A percentile compares a stretch with the other conserved stretches of the same genome.
phyloP scores from a whole-genome alignment of 2,329 filamentous ascomycete species.

The Cladophialophora carrionii region DNA sequence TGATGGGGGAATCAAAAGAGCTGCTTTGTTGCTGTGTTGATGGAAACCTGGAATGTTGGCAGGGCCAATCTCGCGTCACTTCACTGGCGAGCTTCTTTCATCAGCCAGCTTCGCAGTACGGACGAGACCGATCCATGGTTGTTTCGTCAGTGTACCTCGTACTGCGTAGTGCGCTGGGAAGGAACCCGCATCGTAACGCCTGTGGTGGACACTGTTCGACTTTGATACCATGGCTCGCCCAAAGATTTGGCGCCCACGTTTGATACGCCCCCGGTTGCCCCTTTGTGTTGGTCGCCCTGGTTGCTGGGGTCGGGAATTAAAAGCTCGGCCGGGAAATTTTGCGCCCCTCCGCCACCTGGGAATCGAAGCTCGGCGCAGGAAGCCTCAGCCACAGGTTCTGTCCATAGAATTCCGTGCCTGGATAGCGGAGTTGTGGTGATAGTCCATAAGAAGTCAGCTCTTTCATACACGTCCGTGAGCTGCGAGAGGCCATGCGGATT shows the following conservation, averaged over 20 bases:
- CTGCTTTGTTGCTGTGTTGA: slow-evolving; percentile 23
- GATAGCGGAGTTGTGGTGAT: not conserved
- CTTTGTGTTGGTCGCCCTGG: slow-evolving; percentile 7
- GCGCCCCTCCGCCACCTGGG: not conserved
- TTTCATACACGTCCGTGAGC: not conserved
- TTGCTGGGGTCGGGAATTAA: slow-evolving; percentile 17
- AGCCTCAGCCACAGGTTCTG: not conserved
- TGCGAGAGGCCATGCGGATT: not conserved
- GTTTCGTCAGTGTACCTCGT: not conserved
- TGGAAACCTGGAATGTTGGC: slow-evolving; percentile 33
- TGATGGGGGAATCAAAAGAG: slow-evolving; percentile 9
- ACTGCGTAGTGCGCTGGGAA: not conserved
- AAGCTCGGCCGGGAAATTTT: slow-evolving; percentile 1
- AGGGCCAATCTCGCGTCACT: slow-evolving; percentile 19
- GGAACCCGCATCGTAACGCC: not conserved
- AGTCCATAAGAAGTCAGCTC: not conserved
- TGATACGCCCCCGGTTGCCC: slow-evolving; percentile 1
- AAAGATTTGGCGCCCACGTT: slow-evolving; percentile 7
- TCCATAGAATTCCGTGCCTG: not conserved
- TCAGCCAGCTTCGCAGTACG: not conserved
- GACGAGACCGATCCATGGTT: not conserved
- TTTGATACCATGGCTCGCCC: slow-evolving; percentile 6
- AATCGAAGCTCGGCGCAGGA: not conserved
- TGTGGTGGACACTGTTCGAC: slow-evolving; percentile 8
- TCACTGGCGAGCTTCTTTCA: not conserved